These are phyloP conservation scores for Scedosporium boydii DNA, from an alignment of 2,329 filamentous ascomycete genomes.

Conservation along the genomic window DNA sequence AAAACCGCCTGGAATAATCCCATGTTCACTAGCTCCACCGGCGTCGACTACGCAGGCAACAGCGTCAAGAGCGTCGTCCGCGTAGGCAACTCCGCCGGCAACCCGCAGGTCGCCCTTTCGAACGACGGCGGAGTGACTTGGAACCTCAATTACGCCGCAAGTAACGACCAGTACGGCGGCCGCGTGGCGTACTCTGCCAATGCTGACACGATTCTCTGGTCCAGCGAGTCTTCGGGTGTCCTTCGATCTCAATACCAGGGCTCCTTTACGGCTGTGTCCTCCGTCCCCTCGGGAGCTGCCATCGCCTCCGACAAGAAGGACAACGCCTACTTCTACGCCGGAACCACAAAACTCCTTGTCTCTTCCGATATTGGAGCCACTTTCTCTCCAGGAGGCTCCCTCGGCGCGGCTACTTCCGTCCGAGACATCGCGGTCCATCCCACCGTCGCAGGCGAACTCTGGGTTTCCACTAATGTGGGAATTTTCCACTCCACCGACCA, in stretches of 20 bases:
- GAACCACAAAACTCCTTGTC: constrained; percentile 35
- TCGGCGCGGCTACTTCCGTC: constrained; percentile 32
- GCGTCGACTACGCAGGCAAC: constrained; percentile 40
- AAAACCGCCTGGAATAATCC: constrained; percentile 35
- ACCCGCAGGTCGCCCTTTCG: constrained; percentile 37
- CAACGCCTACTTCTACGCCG: constrained; percentile 42
- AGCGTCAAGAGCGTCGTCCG: constrained; percentile 36
- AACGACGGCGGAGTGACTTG: constrained; percentile 40
- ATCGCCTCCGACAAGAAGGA: constrained; percentile 46
- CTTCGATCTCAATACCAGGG: constrained; percentile 29
- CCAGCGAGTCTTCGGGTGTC: constrained; percentile 28
- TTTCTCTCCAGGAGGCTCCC: constrained; percentile 28
- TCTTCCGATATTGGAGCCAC: constrained; percentile 37
- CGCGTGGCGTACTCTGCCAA: constrained; percentile 40
- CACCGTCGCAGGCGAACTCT: constrained; percentile 48
- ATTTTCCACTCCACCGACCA: constrained; percentile 44
- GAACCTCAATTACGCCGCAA: constrained; percentile 35
- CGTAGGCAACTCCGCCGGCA: constrained; percentile 33
- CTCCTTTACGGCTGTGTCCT: constrained; percentile 33
- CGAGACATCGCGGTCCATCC: constrained; percentile 49
- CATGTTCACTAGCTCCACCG: constrained; percentile 32
- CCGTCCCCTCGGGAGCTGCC: constrained; percentile 32
- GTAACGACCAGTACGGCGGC: constrained; percentile 32
- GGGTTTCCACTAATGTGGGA: constrained; percentile 44
- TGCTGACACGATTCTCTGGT: constrained; percentile 39